Base-by-base conservation (phyloP, 257 asterid genomes). In the Paraleonurus japonicus region DNA sequence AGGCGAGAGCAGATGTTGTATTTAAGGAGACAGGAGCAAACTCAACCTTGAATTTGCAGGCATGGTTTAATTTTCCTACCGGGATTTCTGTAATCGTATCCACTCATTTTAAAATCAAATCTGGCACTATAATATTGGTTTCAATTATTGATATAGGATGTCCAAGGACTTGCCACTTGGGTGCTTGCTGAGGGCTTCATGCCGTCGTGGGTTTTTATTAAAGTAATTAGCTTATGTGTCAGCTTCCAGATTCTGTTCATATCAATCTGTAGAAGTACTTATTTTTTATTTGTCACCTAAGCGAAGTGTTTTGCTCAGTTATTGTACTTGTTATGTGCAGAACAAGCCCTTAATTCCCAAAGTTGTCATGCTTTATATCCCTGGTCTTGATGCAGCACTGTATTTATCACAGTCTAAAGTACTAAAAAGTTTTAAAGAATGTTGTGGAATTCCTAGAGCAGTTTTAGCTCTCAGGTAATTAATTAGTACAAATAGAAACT, bases 341-440 rank as follows among this genome's bases (percentile, higher is more conserved):
- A 91, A 94, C 87, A 94, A 86, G 71, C 98, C 98, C 45, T 78
- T 94, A 72, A 94, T 94, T 75, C 90, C 95, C 67, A 94, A 91
- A 77, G 96, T 94, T 57, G 90, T 92, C 70, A 88, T 94, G 96
- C 86, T 94, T 50, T 91, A 95, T 84, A 65, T 92, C 77, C 98
- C 97, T 71, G 98, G 99, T 68, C 96, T 95, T 80, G 98, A 89
- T 81, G 97, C 98, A 35, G 97, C 95, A n/a, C 79, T 92, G 69
- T 95, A 87, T 80, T 81, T 92, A 71, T 89, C 95, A 5, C 95
- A 92, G 74, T 86, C 98, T 48, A 91, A 86, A 77, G 28, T 85
- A 57, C 86, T 92, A 67, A 88, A 79, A 37, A 73, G 88, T 83
- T 81, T 95, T 65, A 89, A 85, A 81, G 88, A 88, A 77, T 84